Evolutionary conservation across 1,139 yeast species (phyloP), one percentile per base, ranked within the genome.

Genomic region (Lodderomyces metapsilosis): DNA sequence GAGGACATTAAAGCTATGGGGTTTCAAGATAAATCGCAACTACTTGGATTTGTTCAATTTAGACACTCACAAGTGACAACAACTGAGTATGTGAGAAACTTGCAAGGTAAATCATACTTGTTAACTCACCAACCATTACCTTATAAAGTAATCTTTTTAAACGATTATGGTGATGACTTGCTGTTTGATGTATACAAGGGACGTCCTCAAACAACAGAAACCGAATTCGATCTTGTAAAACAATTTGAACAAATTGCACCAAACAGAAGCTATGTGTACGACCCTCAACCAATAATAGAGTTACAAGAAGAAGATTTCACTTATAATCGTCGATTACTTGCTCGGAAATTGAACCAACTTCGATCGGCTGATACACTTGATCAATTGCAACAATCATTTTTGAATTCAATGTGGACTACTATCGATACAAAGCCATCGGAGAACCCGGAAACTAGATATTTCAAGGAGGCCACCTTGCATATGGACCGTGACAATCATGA

Each of bases 41-140:
- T 59, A 16, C 64, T 63, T 2, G 59, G 58, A 0, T 53, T 52
- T 40, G 38, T 50, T 5, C 50, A 51, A 24, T 45, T 43, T 34
- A 43, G 43, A 12, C 47, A 51, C 34, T 48, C 58, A 10, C 45
- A 42, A 23, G 49, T 49, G 30, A 39, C 53, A 12, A 31, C 59
- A 4, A 47, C 47, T 27, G 58, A 58, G 35, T 51, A 44, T 22
- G 46, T 54, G n/a, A 45, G 64, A 31, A 51, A 51, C 24, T 46
- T 54, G 27, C 61, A 58, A 47, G 62, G 57, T 11, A 58, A 57
- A 37, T 47, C 59, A 3, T 57, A 57, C 38, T 41, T 53, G 10
- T 42, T 52, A 39, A 48, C 62, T 1, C 43, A 56, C 38, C 50
- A 57, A 35, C 52, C 54, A 13, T 49, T 53, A 18, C 64, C 64